Evolutionary conservation across 2,329 filamentous ascomycete genomes (phyloP).

Genomic region (Gnomoniopsis smithogilvyi): DNA sequence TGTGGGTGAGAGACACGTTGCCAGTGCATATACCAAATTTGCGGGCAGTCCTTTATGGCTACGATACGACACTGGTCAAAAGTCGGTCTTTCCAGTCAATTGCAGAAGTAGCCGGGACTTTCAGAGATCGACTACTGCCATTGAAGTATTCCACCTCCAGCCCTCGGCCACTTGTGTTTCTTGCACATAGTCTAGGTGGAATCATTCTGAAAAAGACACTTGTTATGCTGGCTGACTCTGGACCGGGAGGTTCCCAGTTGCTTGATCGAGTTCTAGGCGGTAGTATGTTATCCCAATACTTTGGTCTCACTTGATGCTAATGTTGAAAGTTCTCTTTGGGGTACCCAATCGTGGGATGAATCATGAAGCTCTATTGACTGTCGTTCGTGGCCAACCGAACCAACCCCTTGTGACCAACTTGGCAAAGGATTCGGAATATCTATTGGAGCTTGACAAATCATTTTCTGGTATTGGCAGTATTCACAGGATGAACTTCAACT

Average conservation of each 20-base stretch:
- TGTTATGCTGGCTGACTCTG: conserved; percentile 14
- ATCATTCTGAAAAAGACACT: conserved; percentile 25
- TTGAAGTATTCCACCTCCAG: conserved; percentile 17
- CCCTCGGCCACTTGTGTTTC: conserved; percentile 23
- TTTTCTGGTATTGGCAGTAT: conserved; percentile 18
- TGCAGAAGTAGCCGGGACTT: conserved; percentile 19
- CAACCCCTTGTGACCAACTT: conserved; percentile 17
- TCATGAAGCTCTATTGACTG: conserved; percentile 17
- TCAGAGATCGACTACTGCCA: conserved; percentile 19
- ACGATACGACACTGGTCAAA: conserved; percentile 22
- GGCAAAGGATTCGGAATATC: conserved; percentile 7
- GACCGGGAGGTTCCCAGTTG: not conserved
- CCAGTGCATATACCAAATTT: conserved; percentile 18
- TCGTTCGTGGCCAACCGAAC: conserved; percentile 22
- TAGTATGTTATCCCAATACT: not conserved
- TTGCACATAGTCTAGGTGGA: conserved; percentile 27
- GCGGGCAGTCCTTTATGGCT: conserved; percentile 23
- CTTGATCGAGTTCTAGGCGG: conserved; percentile 17
- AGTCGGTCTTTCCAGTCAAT: conserved; percentile 24
- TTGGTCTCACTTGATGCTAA: no score
- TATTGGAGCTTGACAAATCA: conserved; percentile 11
- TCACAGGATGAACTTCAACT: conserved; percentile 14
- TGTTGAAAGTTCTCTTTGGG: conserved; percentile 22
- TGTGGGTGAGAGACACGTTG: conserved; percentile 27
- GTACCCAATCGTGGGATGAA: conserved; percentile 24